These are phyloP conservation scores for Trichophyton verrucosum DNA, from an alignment of 2,329 filamentous ascomycete genomes.

Conservation along the genomic window DNA sequence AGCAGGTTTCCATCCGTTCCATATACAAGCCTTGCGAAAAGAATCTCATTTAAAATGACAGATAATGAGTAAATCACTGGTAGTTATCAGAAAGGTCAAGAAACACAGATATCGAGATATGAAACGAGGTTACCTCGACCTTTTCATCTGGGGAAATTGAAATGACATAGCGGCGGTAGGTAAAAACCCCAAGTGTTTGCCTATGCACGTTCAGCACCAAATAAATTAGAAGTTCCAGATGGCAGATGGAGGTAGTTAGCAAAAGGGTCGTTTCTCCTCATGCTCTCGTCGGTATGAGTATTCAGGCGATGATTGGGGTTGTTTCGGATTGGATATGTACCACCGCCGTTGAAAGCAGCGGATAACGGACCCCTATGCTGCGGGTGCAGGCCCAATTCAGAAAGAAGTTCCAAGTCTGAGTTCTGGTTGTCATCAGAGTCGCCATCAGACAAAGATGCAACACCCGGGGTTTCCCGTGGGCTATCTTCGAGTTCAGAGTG, in stretches of 20 bases:
- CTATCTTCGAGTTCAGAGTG: too few relatives aligned
- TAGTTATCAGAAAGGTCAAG: too few relatives aligned
- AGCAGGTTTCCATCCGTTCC: too few relatives aligned
- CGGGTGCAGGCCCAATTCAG: neutral
- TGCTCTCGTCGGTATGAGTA: constrained; percentile 8
- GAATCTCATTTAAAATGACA: too few relatives aligned
- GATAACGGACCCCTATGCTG: neutral
- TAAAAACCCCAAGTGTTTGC: neutral
- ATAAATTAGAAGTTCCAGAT: neutral
- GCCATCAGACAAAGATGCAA: too few relatives aligned
- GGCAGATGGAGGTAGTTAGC: neutral
- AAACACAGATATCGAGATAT: too few relatives aligned
- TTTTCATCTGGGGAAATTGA: neutral
- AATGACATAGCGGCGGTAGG: neutral
- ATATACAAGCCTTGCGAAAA: too few relatives aligned
- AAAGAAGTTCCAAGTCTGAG: neutral
- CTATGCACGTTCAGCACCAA: constrained; percentile 2
- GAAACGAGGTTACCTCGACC: too few relatives aligned
- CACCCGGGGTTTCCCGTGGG: too few relatives aligned
- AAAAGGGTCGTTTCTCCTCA: constrained; percentile 13
- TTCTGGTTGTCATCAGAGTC: neutral
- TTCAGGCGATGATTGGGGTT: constrained; percentile 11
- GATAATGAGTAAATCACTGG: too few relatives aligned
- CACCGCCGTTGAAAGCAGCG: constrained; percentile 9
- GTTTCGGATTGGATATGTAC: constrained; percentile 8